Evolutionary conservation across 2,329 filamentous ascomycete species (phyloP).

Genomic region (Sporothrix dimorphospora): DNA sequence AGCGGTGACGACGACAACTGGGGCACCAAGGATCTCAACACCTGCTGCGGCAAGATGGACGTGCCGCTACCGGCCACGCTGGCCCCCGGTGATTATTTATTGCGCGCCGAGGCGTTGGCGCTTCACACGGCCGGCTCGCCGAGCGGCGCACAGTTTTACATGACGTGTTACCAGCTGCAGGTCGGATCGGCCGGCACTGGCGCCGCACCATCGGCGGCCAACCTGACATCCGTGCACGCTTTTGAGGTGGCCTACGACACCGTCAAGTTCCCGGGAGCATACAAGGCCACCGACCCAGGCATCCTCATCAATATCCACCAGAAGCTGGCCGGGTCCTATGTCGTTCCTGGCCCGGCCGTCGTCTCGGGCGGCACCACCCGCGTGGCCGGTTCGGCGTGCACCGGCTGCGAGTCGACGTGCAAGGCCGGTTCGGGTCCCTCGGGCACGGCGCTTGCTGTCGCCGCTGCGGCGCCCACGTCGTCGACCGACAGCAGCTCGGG

Average conservation of each 20-base stretch:
- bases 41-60: slow-evolving; percentile 47
- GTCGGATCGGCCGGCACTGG: slow-evolving; percentile 35
- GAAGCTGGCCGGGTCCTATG: slow-evolving; percentile 43
- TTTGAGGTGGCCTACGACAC: background rate
- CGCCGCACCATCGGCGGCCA: slow-evolving; percentile 37
- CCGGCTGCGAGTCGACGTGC: slow-evolving; percentile 48
- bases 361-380: slow-evolving; percentile 47
- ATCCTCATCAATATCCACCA: slow-evolving; percentile 54
- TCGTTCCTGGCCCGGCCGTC: slow-evolving; percentile 50
- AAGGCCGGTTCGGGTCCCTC: slow-evolving; percentile 38
- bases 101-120: slow-evolving; percentile 54
- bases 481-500: slow-evolving; percentile 21
- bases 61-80: slow-evolving; percentile 43
- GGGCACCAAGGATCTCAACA: slow-evolving; percentile 50
- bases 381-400: slow-evolving; percentile 46
- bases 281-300: slow-evolving; percentile 49
- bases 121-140: slow-evolving; percentile 47
- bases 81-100: slow-evolving; percentile 47
- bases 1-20: slow-evolving; percentile 51
- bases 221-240: slow-evolving; percentile 34
- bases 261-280: slow-evolving; percentile 49
- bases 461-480: slow-evolving; percentile 20
- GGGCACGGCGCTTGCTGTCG: slow-evolving; percentile 31
- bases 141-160: slow-evolving; percentile 45
- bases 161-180: slow-evolving; percentile 46